A percentile compares a stretch with the other conserved stretches of the same genome.
phyloP scores from a whole-genome alignment of 345 rosid species.

The Bruguiera gymnorhiza region DNA sequence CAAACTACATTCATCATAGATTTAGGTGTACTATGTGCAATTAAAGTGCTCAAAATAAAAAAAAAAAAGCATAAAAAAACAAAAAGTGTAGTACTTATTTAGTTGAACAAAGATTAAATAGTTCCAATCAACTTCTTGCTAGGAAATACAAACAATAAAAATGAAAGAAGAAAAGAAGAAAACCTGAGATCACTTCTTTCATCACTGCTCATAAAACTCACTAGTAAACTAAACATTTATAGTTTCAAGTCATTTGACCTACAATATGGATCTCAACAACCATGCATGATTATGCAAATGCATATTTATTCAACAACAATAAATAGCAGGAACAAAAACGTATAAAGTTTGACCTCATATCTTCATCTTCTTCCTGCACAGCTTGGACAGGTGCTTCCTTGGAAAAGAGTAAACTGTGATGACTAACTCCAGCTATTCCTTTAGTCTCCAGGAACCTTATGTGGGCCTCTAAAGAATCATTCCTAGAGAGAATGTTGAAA shows the following conservation, averaged over 20 bases:
- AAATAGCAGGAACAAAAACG: neutral
- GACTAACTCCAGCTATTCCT: slow-evolving; percentile 95
- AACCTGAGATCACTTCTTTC: too few species aligned
- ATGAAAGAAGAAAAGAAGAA: too few species aligned
- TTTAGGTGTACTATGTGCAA: neutral
- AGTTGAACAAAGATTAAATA: neutral
- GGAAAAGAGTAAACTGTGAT: slow-evolving; percentile 91
- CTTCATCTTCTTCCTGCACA: slow-evolving; percentile 57
- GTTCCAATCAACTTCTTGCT: too few species aligned
- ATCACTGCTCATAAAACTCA: too few species aligned
- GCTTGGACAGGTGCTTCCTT: slow-evolving; percentile 69
- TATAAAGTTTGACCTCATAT: slow-evolving; percentile 41
- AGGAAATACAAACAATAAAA: too few species aligned
- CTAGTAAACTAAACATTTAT: too few species aligned
- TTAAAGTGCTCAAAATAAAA: neutral
- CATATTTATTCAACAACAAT: too few species aligned
- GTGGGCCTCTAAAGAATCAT: slow-evolving; percentile 56
- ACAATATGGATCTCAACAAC: too few species aligned
- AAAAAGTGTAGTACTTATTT: neutral
- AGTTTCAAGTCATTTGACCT: too few species aligned
- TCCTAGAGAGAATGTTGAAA: slow-evolving; percentile 37
- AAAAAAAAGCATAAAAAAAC: too few species aligned
- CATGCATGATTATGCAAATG: too few species aligned
- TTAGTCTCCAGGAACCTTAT: slow-evolving; percentile 65
- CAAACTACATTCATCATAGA: neutral